Evolutionary conservation across 2,329 filamentous ascomycete genomes (phyloP).

Genomic region (Microthyrium microscopicum): DNA sequence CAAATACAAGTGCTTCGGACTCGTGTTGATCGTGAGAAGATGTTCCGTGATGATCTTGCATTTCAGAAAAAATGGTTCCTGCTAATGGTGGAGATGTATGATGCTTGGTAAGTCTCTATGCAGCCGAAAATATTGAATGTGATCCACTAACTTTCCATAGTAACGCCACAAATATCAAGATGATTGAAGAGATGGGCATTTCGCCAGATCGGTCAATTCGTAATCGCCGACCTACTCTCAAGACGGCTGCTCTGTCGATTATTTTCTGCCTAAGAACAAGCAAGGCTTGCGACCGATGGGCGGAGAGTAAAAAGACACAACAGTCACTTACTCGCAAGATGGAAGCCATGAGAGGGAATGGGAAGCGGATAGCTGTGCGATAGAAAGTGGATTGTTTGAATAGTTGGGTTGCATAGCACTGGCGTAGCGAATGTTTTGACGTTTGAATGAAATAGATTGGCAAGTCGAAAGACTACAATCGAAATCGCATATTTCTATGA

Average conservation of each 20-base stretch:
- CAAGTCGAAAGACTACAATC: too few species aligned
- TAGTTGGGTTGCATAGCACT: too few species aligned
- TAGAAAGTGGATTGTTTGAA: too few species aligned
- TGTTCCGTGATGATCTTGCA: slow-evolving; percentile 61
- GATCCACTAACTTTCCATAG: slow-evolving; percentile 33
- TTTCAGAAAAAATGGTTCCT: slow-evolving; percentile 77
- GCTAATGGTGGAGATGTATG: slow-evolving; percentile 65
- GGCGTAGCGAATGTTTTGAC: too few species aligned
- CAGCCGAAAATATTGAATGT: slow-evolving; percentile 9
- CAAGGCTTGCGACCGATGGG: slow-evolving; percentile 32
- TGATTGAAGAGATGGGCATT: slow-evolving; percentile 71
- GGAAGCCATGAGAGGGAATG: slow-evolving; percentile 22
- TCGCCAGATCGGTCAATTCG: slow-evolving; percentile 31
- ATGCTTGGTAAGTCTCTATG: slow-evolving; percentile 60
- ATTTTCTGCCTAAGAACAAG: slow-evolving; percentile 35
- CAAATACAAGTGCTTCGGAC: slow-evolving; percentile 87
- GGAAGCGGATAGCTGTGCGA: too few species aligned
- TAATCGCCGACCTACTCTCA: slow-evolving; percentile 28
- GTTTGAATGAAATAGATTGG: too few species aligned
- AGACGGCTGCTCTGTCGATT: slow-evolving; percentile 31
- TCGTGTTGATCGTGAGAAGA: slow-evolving; percentile 62
- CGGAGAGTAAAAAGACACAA: slow-evolving; percentile 31
- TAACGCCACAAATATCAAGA: slow-evolving; percentile 78
- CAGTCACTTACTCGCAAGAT: slow-evolving; percentile 28
- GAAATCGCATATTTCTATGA: too few species aligned